phyloP scores from a whole-genome alignment of 805 yeast species.

The Yamadazyma akitaensis region DNA sequence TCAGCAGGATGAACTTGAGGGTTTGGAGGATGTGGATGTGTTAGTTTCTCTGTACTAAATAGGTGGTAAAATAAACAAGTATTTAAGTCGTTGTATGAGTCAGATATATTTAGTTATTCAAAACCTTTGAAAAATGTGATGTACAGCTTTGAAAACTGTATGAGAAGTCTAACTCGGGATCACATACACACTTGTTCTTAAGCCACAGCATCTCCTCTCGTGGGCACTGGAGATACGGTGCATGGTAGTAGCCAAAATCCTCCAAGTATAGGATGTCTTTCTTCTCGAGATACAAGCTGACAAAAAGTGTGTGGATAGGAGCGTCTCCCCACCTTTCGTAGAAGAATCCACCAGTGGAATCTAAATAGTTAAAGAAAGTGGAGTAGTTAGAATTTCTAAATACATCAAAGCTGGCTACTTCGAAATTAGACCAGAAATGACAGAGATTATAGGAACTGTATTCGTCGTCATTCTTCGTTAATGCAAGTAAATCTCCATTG shows the following conservation, averaged over 20 bases:
- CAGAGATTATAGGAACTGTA: conserved; percentile 63
- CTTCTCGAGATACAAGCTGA: conserved; percentile 55
- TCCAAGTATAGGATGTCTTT: conserved; percentile 66
- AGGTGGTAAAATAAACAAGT: background rate
- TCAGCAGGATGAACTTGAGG: conserved; percentile 85
- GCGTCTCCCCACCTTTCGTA: conserved; percentile 96
- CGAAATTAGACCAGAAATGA: conserved; percentile 83
- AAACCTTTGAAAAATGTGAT: conserved; percentile 14
- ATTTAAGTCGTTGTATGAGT: background rate
- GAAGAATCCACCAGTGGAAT: conserved; percentile 70
- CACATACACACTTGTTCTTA: conserved; percentile 34
- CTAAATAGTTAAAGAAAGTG: conserved; percentile 60
- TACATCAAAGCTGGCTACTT: conserved; percentile 68
- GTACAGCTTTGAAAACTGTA: conserved; percentile 21
- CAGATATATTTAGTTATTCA: background rate
- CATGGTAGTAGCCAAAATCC: conserved; percentile 72
- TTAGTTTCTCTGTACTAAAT: conserved; percentile 26
- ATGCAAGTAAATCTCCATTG: conserved; percentile 23
- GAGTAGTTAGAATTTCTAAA: conserved; percentile 58
- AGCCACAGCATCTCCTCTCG: conserved; percentile 23
- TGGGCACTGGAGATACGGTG: conserved; percentile 67
- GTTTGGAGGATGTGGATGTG: conserved; percentile 58
- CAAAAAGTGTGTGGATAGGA: conserved; percentile 82
- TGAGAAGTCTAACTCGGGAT: conserved; percentile 35
- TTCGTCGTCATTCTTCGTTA: conserved; percentile 16